Percentiles rank a stretch among this genome's conserved stretches.
These are phyloP conservation scores for Microcera coccophila DNA, from an alignment of 2,329 filamentous ascomycete species.

Conservation along the genomic window DNA sequence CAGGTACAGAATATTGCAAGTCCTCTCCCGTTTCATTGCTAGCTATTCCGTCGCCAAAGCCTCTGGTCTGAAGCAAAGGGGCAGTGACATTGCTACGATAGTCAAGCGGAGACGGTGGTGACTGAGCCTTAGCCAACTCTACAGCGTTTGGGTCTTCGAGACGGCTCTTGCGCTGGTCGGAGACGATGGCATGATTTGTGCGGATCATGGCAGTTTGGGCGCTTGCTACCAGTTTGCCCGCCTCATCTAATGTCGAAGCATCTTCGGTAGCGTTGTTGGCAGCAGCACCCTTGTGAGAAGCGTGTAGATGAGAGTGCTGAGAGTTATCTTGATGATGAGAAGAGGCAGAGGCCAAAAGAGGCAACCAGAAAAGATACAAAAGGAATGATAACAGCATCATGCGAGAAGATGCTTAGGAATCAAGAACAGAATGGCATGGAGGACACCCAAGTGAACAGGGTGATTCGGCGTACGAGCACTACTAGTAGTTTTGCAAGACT, in stretches of 20 bases:
- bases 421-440: too few species aligned
- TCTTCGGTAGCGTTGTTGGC: slow-evolving; percentile 5
- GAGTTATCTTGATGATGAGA: too few species aligned
- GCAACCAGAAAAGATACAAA: slow-evolving; percentile 5
- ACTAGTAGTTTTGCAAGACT: too few species aligned
- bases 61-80: too few species aligned
- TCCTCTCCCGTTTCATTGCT: too few species aligned
- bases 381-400: slow-evolving; percentile 4
- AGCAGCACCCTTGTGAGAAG: slow-evolving; percentile 3
- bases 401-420: too few species aligned
- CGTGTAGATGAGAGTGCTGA: slow-evolving; percentile 5
- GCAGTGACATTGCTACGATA: too few species aligned
- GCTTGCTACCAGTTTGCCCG: slow-evolving; percentile 2
- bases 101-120: slow-evolving; percentile 5
- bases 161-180: slow-evolving; percentile 6
- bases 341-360: slow-evolving; percentile 4
- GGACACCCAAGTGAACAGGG: too few species aligned
- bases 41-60: too few species aligned
- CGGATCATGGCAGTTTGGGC: slow-evolving; percentile 6
- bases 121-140: slow-evolving; percentile 5
- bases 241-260: slow-evolving; percentile 3
- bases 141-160: slow-evolving; percentile 7
- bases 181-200: slow-evolving; percentile 7
- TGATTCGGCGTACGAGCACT: too few species aligned
- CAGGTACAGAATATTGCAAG: slow-evolving; percentile 5